Percentiles rank a stretch among this genome's conserved stretches.
Evolutionary conservation across 495 filamentous ascomycete genomes (phyloP).

Genomic region (Pyrenopolyporus hunteri): DNA sequence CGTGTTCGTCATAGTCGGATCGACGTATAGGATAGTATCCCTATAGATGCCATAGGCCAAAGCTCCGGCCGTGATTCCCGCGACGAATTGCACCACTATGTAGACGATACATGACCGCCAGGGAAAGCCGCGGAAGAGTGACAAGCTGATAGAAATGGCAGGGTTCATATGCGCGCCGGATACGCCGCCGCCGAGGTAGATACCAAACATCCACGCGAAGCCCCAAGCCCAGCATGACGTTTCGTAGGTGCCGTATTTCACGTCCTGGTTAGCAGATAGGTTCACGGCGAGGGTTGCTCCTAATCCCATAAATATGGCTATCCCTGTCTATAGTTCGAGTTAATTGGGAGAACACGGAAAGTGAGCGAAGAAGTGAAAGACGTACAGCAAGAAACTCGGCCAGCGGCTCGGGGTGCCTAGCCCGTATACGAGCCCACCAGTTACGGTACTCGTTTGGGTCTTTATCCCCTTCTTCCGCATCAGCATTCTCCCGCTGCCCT

Average conservation of each 20-base stretch:
- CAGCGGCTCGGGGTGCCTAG: conserved; percentile 56
- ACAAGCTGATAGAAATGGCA: conserved; percentile 54
- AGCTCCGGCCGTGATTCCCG: conserved; percentile 51
- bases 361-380: conserved; percentile 25
- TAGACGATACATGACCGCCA: conserved; percentile 54
- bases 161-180: conserved; percentile 63
- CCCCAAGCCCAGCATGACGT: conserved; percentile 59
- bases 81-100: conserved; percentile 57
- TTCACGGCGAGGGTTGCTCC: conserved; percentile 57
- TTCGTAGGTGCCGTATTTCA: conserved; percentile 47
- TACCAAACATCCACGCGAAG: conserved; percentile 62
- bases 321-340: conserved; percentile 32
- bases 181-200: conserved; percentile 63
- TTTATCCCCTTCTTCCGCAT: conserved; percentile 44
- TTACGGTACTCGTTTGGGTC: conserved; percentile 58
- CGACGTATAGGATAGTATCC: conserved; percentile 51
- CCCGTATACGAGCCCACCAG: conserved; percentile 59
- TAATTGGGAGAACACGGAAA: background rate
- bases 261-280: conserved; percentile 44
- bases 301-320: conserved; percentile 51
- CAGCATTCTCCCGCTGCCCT: conserved; percentile 22
- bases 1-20: conserved; percentile 40
- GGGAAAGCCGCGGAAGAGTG: conserved; percentile 60
- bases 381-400: conserved; percentile 58
- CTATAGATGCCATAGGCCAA: conserved; percentile 58